Conservation (phyloP, 305 asterid genomes). For the Solanum hybrid region DNA sequence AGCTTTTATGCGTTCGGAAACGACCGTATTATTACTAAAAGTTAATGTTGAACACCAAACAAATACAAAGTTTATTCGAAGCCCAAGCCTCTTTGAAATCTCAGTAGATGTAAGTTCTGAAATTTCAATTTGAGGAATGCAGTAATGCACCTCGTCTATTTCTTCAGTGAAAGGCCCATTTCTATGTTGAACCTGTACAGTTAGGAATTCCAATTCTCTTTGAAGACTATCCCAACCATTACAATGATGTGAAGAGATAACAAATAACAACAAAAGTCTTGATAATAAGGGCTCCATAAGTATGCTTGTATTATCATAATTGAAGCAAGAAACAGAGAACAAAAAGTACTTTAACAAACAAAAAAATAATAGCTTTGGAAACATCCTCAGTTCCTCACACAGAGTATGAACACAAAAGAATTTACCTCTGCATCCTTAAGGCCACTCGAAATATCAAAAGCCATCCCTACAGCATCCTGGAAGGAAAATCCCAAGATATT, state of each 20-base stretch:
- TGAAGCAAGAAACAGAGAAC: not conserved
- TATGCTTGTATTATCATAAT: not conserved
- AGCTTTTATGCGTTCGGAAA: not conserved
- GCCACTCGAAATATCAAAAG: slow-evolving; percentile 55
- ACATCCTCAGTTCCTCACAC: not conserved
- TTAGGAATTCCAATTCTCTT: not conserved
- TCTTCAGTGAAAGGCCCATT: not conserved
- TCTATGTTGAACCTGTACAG: not conserved
- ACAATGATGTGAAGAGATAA: not conserved
- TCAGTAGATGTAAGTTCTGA: not conserved
- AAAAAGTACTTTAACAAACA: not conserved
- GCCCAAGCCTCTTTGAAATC: not conserved
- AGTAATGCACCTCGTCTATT: not conserved
- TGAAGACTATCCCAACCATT: not conserved
- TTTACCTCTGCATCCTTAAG: slow-evolving; percentile 55
- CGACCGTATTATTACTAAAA: not conserved
- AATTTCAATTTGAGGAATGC: not conserved
- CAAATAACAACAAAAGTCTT: not conserved
- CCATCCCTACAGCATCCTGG: slow-evolving; percentile 74
- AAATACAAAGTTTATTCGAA: not conserved
- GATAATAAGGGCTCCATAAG: not conserved
- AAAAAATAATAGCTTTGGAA: not conserved
- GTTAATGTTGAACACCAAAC: not conserved
- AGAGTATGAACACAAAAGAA: not conserved
- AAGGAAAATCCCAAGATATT: slow-evolving; percentile 58